Evolutionary conservation across 257 asterid genomes (phyloP).

Genomic region (Solanum neorickii): DNA sequence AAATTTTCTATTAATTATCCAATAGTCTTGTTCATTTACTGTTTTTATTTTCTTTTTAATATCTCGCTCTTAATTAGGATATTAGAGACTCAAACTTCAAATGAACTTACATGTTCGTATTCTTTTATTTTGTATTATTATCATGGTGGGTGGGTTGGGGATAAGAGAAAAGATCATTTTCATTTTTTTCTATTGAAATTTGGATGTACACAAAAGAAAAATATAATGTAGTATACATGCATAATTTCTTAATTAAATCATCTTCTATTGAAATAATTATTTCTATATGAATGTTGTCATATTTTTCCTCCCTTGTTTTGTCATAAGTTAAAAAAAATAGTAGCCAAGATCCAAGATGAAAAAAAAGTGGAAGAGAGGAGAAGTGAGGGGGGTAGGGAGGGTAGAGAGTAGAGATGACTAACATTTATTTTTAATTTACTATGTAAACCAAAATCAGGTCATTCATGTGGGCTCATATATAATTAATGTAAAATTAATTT

Average conservation of each 20-base stretch:
- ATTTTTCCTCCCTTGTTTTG: not conserved
- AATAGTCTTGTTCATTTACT: no score
- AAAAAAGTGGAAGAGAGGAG: not conserved
- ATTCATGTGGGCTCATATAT: not conserved
- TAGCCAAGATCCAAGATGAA: not conserved
- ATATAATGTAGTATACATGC: not conserved
- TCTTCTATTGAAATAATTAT: not conserved
- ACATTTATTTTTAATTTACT: not conserved
- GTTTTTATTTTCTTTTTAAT: no score
- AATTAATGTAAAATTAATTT: no score
- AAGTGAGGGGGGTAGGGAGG: not conserved
- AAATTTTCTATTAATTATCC: no score
- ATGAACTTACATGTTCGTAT: not conserved
- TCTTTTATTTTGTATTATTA: not conserved
- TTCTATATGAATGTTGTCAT: not conserved
- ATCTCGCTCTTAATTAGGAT: no score
- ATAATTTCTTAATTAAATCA: no score
- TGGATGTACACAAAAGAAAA: not conserved
- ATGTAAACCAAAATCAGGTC: not conserved
- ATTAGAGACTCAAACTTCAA: no score
- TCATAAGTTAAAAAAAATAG: not conserved
- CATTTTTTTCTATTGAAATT: no score
- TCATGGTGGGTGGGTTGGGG: not conserved
- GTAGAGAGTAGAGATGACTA: not conserved
- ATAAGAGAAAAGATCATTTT: no score